Evolutionary conservation across 768 basidiomycete genomes (phyloP), one percentile per base, ranked within the genome.

Genomic region (Auricularia sp.): DNA sequence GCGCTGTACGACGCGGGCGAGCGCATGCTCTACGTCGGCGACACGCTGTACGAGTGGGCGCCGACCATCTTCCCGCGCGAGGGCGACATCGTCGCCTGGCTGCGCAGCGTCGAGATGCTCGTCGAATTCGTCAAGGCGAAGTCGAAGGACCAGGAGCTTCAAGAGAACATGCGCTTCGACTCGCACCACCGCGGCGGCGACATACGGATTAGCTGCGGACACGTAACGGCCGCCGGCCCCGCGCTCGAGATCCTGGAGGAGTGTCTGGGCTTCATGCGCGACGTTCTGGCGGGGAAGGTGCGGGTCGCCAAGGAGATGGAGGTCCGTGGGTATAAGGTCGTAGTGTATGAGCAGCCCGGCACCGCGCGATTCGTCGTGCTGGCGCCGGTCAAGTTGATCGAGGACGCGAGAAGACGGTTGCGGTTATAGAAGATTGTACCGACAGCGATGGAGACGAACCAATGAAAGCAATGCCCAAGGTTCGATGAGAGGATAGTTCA

Each of bases 1-100:
- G 83, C 82, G 0, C 67, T 84, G 3, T 85, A 82, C 73, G 81
- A 84, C 64, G 73, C 71, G 13, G 70, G 66, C 5, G 83, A 84
- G 63, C 73, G 71, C 66, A 81, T 83, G 82, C 73, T 84, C 1
- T 85, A 83, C 61, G 81, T 83, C 11, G 85, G 85, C 2, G 84
- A 85, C 66, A 79, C 81, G 56, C 72, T 83, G 54, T 85, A 85
- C 67, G 83, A 85, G 68, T 71, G 78, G 63, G 82, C 79, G 42
- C 78, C 76, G 4, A 85, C 84, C 69, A 81, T 85, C 68, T 85
- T 85, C 69, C 79, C 83, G 0, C 76, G 72, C 39, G 79, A 82
- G 69, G 84, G 83, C 33, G 81, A 82, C n/a, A 80, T 85, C 54
- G 71, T 76, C 7, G 70, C 71, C 1, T 85, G 84, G 84, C 75